Base-by-base conservation (phyloP, 2,329 filamentous ascomycete species). In the Fusarium sp. region DNA sequence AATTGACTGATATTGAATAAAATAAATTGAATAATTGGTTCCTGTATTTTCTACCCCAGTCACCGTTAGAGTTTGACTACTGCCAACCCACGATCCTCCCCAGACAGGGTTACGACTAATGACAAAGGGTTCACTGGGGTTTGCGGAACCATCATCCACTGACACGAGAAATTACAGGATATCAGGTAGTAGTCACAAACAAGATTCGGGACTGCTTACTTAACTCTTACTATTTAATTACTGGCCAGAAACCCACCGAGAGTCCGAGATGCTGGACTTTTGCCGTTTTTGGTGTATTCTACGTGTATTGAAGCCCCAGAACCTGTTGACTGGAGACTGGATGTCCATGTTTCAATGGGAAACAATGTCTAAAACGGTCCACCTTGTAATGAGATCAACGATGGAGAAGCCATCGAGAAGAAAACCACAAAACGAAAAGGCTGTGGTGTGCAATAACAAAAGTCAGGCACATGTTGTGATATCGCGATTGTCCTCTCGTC, bases 171-270 rank as follows among this genome's bases (percentile, higher is more conserved):
- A 58, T 44, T 57, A 42, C 44, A 60, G 56, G 70, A 58, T 61
- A 64, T 42, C 54, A 52, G 44, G 50, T 63, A 15, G 42, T n/a
- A 60, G 23, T 19, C 23, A 70, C 64, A 64, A 73, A 42, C 59
- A 73, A 61, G 54, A 66, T 28, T 43, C 69, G 69, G 70, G 60
- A 56, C 25, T 37, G 33, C 56, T 68, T 68, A 56, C 66, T 69
- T 63, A 40, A 69, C 28, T 44, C 23, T 69, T 68, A 40, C 30
- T 38, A 53, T 42, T 47, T 33, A 49, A 53, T 54, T 32, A 49
- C 64, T 33, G 47, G 32, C 30, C 46, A 54, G 63, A 54, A 47
- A 15, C n/a, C 35, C 23, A 25, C 43, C 40, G 35, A 21, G 23
- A 43, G 38, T 30, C 32, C 37, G 23, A 50, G 19, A 43, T 23